These are phyloP conservation scores for Neurospora sp. DNA, from an alignment of 495 filamentous ascomycete genomes.

Conservation along the genomic window DNA sequence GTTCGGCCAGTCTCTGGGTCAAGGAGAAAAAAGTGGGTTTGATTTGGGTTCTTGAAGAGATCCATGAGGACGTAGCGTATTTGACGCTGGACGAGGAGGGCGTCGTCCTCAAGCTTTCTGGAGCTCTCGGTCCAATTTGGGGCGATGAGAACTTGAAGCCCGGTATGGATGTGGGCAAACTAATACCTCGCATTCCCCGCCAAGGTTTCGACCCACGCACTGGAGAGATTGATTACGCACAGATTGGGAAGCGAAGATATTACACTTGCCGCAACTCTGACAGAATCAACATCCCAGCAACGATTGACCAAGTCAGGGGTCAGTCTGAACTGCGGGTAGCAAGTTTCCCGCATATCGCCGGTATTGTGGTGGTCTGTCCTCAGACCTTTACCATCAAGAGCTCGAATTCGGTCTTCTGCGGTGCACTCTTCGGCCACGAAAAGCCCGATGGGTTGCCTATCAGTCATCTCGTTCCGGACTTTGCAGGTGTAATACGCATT, in stretches of 20 bases:
- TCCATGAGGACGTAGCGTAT: constrained; percentile 81
- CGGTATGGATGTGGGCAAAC: constrained; percentile 60
- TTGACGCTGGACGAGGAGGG: constrained; percentile 66
- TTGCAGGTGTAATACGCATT: constrained; percentile 70
- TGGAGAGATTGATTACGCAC: constrained; percentile 61
- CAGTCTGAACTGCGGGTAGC: constrained; percentile 65
- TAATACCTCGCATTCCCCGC: constrained; percentile 76
- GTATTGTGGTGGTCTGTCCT: constrained; percentile 83
- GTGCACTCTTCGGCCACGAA: constrained; percentile 80
- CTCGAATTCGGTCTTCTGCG: constrained; percentile 88
- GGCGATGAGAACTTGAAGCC: constrained; percentile 54
- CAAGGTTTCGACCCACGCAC: constrained; percentile 51
- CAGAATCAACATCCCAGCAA: constrained; percentile 67
- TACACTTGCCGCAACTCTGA: constrained; percentile 72
- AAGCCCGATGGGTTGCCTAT: constrained; percentile 72
- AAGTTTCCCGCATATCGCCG: constrained; percentile 93
- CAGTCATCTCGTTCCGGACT: constrained; percentile 72
- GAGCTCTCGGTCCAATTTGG: constrained; percentile 69
- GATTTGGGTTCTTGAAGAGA: constrained; percentile 97
- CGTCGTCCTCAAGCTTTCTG: constrained; percentile 53
- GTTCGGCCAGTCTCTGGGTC: constrained; percentile 92
- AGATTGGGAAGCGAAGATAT: constrained; percentile 57
- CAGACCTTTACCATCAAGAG: constrained; percentile 70
- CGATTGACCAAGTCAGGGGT: constrained; percentile 57
- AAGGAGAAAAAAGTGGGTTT: constrained; percentile 91